Evolutionary conservation across 2,329 filamentous ascomycete species (phyloP).

Genomic region (Aureobasidium sp.): DNA sequence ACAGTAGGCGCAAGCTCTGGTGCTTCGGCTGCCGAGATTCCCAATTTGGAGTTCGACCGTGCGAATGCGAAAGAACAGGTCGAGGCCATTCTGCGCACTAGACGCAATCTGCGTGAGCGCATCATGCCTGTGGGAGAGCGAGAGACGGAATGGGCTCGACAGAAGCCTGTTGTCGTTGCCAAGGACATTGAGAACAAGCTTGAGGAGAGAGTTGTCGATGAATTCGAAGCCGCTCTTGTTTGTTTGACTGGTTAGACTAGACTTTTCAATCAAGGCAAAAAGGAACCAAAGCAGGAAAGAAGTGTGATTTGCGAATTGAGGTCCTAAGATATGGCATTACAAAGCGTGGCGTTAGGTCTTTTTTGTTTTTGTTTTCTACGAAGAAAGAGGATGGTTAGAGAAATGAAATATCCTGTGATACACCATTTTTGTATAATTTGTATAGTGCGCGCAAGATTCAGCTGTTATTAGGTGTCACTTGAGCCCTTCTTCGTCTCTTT

Average conservation of each 20-base stretch:
- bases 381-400: background rate
- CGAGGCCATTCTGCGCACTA: conserved; percentile 63
- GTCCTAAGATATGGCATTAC: background rate
- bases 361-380: background rate
- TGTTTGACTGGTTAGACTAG: conserved; percentile 11
- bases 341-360: background rate
- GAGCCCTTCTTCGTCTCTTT: too few species aligned
- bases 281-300: background rate
- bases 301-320: background rate
- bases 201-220: conserved; percentile 66
- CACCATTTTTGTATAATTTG: background rate
- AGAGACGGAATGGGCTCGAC: conserved; percentile 56
- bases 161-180: conserved; percentile 29
- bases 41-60: conserved; percentile 68
- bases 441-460: too few species aligned
- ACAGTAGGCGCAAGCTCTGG: conserved; percentile 56
- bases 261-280: background rate
- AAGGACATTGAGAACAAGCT: conserved; percentile 54
- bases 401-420: background rate
- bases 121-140: conserved; percentile 66
- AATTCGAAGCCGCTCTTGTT: conserved; percentile 47
- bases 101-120: conserved; percentile 62
- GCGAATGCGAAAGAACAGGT: conserved; percentile 69
- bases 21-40: conserved; percentile 56
- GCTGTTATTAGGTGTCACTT: too few species aligned